Percentiles rank a stretch among this genome's conserved stretches.
These are phyloP conservation scores for Gomphus sp. DNA, from an alignment of 1,284 basidiomycete genomes.

Conservation along the genomic window DNA sequence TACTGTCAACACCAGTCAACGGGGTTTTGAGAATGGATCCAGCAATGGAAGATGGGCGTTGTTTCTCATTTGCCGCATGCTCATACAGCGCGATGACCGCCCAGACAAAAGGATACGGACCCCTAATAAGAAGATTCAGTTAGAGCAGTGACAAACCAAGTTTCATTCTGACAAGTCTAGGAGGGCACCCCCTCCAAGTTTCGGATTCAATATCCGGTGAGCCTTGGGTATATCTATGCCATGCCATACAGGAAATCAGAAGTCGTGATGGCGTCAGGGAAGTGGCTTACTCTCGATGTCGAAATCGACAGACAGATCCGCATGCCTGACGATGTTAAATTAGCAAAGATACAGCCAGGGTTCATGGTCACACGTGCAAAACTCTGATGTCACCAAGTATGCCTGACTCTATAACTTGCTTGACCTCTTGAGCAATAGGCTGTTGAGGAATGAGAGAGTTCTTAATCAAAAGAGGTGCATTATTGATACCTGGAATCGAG, in stretches of 20 bases:
- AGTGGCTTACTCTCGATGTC: slow-evolving; percentile 52
- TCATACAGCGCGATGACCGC: slow-evolving; percentile 75
- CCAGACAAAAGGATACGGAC: slow-evolving; percentile 81
- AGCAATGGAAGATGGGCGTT: slow-evolving; percentile 45
- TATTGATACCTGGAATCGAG: slow-evolving; percentile 47
- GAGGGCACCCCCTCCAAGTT: slow-evolving; percentile 76
- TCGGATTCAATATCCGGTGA: slow-evolving; percentile 74
- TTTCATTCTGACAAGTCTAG: slow-evolving; percentile 60
- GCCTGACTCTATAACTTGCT: slow-evolving; percentile 53
- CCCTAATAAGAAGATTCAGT: slow-evolving; percentile 30
- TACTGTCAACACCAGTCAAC: slow-evolving; percentile 72
- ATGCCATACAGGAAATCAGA: neutral
- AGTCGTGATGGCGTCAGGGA: neutral
- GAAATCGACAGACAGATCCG: slow-evolving; percentile 70
- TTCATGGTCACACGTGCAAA: slow-evolving; percentile 21
- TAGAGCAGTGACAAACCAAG: neutral
- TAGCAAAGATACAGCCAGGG: neutral
- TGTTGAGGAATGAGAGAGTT: neutral
- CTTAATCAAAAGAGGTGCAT: neutral
- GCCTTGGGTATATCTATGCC: slow-evolving; percentile 49
- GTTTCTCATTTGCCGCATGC: slow-evolving; percentile 55
- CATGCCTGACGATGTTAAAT: slow-evolving; percentile 25
- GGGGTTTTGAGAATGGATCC: slow-evolving; percentile 66
- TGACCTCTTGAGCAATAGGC: slow-evolving; percentile 57
- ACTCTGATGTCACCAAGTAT: slow-evolving; percentile 54